These are phyloP conservation scores for Phytopythium aichiense DNA, from an alignment of 352 stramenopile genomes.

Conservation along the genomic window DNA sequence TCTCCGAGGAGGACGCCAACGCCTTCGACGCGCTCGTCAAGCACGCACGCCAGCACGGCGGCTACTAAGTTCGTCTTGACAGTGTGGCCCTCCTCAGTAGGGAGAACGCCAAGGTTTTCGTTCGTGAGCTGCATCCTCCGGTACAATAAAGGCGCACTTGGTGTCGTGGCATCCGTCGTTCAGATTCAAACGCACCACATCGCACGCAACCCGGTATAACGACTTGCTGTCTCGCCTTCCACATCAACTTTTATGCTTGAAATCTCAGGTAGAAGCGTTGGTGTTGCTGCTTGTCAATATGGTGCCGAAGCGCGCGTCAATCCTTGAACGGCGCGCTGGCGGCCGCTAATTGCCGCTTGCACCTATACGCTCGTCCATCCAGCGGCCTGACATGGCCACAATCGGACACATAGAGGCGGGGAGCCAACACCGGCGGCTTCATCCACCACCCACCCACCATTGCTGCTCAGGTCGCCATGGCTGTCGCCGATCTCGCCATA, in stretches of 20 bases:
- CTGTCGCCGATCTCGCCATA: background rate
- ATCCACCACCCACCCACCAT: background rate
- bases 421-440: background rate
- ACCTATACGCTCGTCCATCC: background rate
- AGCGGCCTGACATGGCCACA: background rate
- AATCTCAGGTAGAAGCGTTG: background rate
- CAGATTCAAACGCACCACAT: background rate
- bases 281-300: background rate
- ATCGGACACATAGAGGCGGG: background rate
- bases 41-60: background rate
- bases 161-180: background rate
- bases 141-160: background rate
- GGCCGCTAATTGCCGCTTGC: background rate
- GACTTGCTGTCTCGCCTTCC: background rate
- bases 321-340: background rate
- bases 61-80: background rate
- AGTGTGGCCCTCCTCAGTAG: too few relatives aligned
- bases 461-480: too few relatives aligned
- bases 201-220: background rate
- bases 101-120: background rate
- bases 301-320: background rate
- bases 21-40: conserved; percentile 2
- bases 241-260: background rate
- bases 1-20: conserved; percentile 1
- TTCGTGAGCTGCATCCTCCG: background rate